Conservation (phyloP, 1,284 basidiomycete genomes). For the Testicularia cyperi region DNA sequence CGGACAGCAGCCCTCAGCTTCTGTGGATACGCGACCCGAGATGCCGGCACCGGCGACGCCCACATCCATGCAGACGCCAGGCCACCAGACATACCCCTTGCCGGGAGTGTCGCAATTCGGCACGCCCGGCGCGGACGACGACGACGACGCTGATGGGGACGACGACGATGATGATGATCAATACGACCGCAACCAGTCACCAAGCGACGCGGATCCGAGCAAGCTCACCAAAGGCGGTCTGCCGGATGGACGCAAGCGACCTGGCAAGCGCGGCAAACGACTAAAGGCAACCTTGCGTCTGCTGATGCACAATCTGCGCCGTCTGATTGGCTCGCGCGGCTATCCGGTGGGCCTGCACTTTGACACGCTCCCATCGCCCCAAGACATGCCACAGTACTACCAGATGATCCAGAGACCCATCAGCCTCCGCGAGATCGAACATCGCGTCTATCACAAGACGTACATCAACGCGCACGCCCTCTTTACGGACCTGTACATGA, state of each 20-base stretch:
- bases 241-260: slow-evolving; percentile 38
- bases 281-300: slow-evolving; percentile 50
- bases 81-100: no score
- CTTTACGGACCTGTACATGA: slow-evolving; percentile 47
- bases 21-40: no score
- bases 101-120: no score
- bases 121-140: slow-evolving; percentile 19
- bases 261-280: slow-evolving; percentile 51
- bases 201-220: slow-evolving; percentile 4
- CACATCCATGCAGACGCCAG: no score
- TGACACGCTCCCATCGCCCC: slow-evolving; percentile 43
- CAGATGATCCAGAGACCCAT: slow-evolving; percentile 49
- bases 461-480: slow-evolving; percentile 53
- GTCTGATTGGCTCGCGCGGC: slow-evolving; percentile 27
- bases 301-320: slow-evolving; percentile 36
- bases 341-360: slow-evolving; percentile 42
- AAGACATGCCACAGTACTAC: slow-evolving; percentile 57
- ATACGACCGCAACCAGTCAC: slow-evolving; percentile 5
- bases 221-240: slow-evolving; percentile 38
- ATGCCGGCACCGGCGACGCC: no score
- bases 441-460: slow-evolving; percentile 34
- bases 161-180: slow-evolving; percentile 10
- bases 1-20: no score
- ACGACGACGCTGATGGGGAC: slow-evolving; percentile 21
- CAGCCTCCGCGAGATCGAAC: slow-evolving; percentile 47